Percentiles rank a stretch among this genome's conserved stretches.
Evolutionary conservation across 495 filamentous ascomycete genomes (phyloP).

Genomic region (Podospora comata): DNA sequence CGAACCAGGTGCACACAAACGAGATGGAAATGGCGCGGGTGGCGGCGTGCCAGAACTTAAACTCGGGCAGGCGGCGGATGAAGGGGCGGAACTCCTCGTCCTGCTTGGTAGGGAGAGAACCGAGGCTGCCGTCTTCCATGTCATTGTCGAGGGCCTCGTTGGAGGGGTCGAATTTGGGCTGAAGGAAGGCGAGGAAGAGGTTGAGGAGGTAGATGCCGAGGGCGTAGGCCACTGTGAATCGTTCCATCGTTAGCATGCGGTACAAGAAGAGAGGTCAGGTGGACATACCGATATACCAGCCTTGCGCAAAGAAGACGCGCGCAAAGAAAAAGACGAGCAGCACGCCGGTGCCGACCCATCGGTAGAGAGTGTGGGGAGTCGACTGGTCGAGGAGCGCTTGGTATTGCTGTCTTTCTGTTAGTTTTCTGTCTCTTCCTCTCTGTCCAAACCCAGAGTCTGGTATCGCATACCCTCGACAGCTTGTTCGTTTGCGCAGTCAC

Average conservation of each 20-base stretch:
- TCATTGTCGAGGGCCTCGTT: slow-evolving; percentile 87
- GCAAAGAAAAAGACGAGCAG: slow-evolving; percentile 78
- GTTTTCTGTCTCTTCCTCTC: background rate
- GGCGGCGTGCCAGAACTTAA: slow-evolving; percentile 98
- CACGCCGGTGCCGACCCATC: slow-evolving; percentile 78
- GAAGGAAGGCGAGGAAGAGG: slow-evolving; percentile 97
- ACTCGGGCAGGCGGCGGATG: slow-evolving; percentile 91
- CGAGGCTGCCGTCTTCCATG: slow-evolving; percentile 85
- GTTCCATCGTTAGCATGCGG: slow-evolving; percentile 15
- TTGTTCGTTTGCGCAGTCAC: slow-evolving; percentile 34
- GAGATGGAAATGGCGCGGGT: slow-evolving; percentile 81
- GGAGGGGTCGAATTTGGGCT: slow-evolving; percentile 97
- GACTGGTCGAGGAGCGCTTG: slow-evolving; percentile 92
- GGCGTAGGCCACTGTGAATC: slow-evolving; percentile 78
- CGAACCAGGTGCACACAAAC: slow-evolving; percentile 88
- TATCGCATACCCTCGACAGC: slow-evolving; percentile 40
- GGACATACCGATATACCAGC: slow-evolving; percentile 93
- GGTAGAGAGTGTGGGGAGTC: slow-evolving; percentile 80
- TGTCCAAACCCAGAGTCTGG: background rate
- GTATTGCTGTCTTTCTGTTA: slow-evolving; percentile 63
- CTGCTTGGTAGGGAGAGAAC: slow-evolving; percentile 81
- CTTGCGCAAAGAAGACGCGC: slow-evolving; percentile 84
- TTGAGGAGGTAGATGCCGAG: slow-evolving; percentile 99
- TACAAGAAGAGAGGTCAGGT: background rate
- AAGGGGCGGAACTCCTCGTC: slow-evolving; percentile 98